These are phyloP conservation scores for Aspergillus arachidicola DNA, from an alignment of 2,329 filamentous ascomycete genomes.

Conservation along the genomic window DNA sequence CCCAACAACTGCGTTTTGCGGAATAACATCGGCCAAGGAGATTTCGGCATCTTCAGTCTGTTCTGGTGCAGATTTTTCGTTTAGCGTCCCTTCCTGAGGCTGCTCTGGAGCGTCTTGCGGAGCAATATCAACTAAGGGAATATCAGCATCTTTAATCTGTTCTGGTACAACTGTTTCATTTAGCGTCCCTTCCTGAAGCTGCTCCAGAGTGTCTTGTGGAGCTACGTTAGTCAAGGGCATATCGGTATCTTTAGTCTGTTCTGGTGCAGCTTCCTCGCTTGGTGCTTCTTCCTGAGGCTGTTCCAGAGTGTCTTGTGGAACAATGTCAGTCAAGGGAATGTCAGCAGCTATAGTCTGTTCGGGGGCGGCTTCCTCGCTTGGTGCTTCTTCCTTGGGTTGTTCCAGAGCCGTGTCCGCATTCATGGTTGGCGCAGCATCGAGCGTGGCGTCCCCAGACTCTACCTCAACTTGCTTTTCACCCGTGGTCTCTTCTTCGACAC, in stretches of 20 bases:
- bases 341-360: not conserved
- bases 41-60: not conserved
- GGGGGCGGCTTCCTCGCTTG: not conserved
- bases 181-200: too few relatives aligned
- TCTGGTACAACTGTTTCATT: not conserved
- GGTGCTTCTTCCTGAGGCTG: not conserved
- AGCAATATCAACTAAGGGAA: not conserved
- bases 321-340: not conserved
- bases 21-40: not conserved
- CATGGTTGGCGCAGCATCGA: not conserved
- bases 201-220: too few relatives aligned
- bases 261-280: too few relatives aligned
- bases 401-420: not conserved
- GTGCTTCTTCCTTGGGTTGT: not conserved
- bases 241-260: too few relatives aligned
- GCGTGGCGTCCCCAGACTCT: not conserved
- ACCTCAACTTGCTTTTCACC: not conserved
- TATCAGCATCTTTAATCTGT: not conserved
- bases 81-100: not conserved
- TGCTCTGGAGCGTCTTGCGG: not conserved
- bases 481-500: not conserved
- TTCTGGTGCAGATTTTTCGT: not conserved
- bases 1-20: conserved; percentile 8
- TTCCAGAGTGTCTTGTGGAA: not conserved
- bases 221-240: too few relatives aligned